These are phyloP conservation scores for Adansonia grandidieri DNA, from an alignment of 441 rosid genomes.

Conservation along the genomic window DNA sequence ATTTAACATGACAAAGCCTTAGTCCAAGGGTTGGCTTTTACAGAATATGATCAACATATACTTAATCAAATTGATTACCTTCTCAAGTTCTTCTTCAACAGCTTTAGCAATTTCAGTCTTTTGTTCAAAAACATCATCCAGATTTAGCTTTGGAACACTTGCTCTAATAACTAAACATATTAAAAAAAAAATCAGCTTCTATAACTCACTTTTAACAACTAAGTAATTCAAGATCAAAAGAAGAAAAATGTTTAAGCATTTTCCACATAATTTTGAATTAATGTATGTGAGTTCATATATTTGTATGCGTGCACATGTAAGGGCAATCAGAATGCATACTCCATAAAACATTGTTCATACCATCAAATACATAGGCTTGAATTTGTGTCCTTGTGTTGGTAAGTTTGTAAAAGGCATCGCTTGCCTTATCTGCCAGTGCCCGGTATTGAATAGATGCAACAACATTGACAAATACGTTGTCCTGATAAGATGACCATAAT, in stretches of 20 bases:
- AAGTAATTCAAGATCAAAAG: neutral
- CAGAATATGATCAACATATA: neutral
- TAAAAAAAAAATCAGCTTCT: neutral
- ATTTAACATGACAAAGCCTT: neutral
- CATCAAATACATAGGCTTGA: constrained; percentile 67
- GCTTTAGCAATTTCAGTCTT: constrained; percentile 57
- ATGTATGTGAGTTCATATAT: neutral
- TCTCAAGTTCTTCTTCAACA: constrained; percentile 59
- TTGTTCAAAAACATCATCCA: constrained; percentile 58
- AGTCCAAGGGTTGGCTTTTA: neutral
- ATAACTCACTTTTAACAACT: neutral
- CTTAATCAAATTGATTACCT: constrained; percentile 32
- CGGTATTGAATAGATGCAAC: constrained; percentile 63
- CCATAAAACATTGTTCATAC: constrained; percentile 30
- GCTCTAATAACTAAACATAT: constrained; percentile 51
- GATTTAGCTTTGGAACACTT: constrained; percentile 53
- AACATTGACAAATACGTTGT: constrained; percentile 60
- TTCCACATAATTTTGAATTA: neutral
- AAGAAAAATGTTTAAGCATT: no score
- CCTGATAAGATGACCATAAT: constrained; percentile 37
- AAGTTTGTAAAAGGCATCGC: constrained; percentile 61
- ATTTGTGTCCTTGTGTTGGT: constrained; percentile 54
- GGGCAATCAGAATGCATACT: neutral
- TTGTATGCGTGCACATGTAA: neutral
- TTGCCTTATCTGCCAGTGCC: constrained; percentile 49